A percentile compares a stretch with the other conserved stretches of the same genome.
Conservation (phyloP, 2,329 filamentous ascomycete species). For the Nakataea oryzae region DNA sequence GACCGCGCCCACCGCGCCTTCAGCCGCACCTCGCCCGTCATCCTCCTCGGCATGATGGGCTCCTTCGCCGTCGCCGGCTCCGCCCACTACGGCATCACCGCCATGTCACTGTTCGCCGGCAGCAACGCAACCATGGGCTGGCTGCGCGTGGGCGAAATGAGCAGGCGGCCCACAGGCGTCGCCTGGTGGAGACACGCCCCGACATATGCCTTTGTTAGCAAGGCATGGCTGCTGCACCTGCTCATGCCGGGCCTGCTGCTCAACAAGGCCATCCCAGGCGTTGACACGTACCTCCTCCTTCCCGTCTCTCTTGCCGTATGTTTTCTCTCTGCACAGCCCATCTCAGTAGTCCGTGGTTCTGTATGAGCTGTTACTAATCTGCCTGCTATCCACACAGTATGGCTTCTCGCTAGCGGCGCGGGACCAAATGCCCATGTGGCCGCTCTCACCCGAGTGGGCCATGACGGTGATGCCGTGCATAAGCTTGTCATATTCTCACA, state of each 20-base stretch:
- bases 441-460: slow-evolving; percentile 40
- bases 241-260: slow-evolving; percentile 36
- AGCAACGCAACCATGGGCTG: slow-evolving; percentile 30
- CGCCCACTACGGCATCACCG: slow-evolving; percentile 40
- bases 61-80: slow-evolving; percentile 40
- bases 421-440: slow-evolving; percentile 38
- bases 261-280: slow-evolving; percentile 29
- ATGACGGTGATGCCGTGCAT: slow-evolving; percentile 36
- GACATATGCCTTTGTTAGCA: slow-evolving; percentile 6
- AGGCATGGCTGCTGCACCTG: slow-evolving; percentile 25
- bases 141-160: slow-evolving; percentile 15
- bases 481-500: slow-evolving; percentile 27
- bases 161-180: neutral
- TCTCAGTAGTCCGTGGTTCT: too few species aligned
- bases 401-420: slow-evolving; percentile 33
- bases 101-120: slow-evolving; percentile 42
- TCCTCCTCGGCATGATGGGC: slow-evolving; percentile 52
- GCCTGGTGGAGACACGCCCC: neutral
- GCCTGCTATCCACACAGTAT: slow-evolving; percentile 25
- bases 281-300: slow-evolving; percentile 30
- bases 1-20: slow-evolving; percentile 45
- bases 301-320: slow-evolving; percentile 31
- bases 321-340: neutral
- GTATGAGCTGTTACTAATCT: neutral
- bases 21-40: slow-evolving; percentile 44